phyloP scores from a whole-genome alignment of 208 protist genomes.

The Leishmania tropica region DNA sequence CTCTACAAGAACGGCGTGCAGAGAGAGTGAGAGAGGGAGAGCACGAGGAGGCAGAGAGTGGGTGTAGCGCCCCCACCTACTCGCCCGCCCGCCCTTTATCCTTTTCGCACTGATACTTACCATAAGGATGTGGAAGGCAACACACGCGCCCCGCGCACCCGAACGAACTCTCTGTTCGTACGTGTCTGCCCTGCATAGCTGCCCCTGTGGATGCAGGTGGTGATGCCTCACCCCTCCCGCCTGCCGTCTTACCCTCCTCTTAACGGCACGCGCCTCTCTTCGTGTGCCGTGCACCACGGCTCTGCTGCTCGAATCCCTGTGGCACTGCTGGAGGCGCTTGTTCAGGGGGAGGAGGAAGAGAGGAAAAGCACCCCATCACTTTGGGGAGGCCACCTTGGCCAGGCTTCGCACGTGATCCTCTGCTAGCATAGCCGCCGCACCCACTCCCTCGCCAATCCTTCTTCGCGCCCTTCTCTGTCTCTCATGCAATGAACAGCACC shows the following conservation, averaged over 20 bases:
- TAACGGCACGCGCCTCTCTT: not conserved
- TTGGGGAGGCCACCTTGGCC: not conserved
- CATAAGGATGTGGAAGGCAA: no score
- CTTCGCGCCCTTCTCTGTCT: not conserved
- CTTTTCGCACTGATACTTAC: no score
- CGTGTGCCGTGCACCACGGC: not conserved
- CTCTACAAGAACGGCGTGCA: no score
- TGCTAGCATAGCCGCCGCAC: not conserved
- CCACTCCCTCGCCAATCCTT: not conserved
- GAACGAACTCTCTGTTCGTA: not conserved
- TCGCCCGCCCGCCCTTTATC: not conserved
- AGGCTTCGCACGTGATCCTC: not conserved
- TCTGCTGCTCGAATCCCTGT: not conserved
- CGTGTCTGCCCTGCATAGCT: not conserved
- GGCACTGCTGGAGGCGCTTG: not conserved
- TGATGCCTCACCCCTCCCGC: not conserved
- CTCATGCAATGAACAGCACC: not conserved
- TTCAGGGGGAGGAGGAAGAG: not conserved
- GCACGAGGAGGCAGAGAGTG: no score
- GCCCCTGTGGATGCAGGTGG: not conserved
- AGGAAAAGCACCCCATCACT: not conserved
- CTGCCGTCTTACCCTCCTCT: not conserved
- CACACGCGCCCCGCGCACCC: not conserved
- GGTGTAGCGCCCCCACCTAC: no score
- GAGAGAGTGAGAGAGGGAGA: no score